Percentiles rank a stretch among this genome's conserved stretches.
Evolutionary conservation across 2,329 filamentous ascomycete species (phyloP).

Genomic region (Penicillium frequentans): DNA sequence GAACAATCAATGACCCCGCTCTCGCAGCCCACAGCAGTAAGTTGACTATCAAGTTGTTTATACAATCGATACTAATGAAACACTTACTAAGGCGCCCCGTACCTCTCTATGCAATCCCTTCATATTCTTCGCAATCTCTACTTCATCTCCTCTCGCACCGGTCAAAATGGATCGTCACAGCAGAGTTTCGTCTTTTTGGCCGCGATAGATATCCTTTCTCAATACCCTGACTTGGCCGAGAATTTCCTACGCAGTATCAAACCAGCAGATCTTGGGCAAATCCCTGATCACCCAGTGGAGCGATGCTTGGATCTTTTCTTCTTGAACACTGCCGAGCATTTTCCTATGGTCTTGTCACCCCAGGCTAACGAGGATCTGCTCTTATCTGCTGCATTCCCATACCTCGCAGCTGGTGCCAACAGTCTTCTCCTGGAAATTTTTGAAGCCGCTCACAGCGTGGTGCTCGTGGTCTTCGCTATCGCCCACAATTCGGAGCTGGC

Average conservation of each 20-base stretch:
- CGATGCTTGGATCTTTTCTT: slow-evolving; percentile 82
- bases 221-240: slow-evolving; percentile 66
- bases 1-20: slow-evolving; percentile 58
- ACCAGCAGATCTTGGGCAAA: slow-evolving; percentile 54
- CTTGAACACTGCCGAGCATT: slow-evolving; percentile 81
- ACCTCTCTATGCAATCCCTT: slow-evolving; percentile 69
- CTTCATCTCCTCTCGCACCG: slow-evolving; percentile 76
- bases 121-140: slow-evolving; percentile 74
- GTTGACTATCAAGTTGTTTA: slow-evolving; percentile 13
- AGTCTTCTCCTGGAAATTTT: slow-evolving; percentile 68
- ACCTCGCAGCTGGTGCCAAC: slow-evolving; percentile 64
- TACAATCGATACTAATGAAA: background rate
- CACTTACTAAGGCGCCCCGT: slow-evolving; percentile 55
- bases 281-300: slow-evolving; percentile 65
- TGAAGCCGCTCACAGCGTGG: slow-evolving; percentile 81
- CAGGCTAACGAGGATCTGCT: slow-evolving; percentile 70
- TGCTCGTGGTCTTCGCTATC: slow-evolving; percentile 76
- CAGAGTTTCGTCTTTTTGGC: slow-evolving; percentile 82
- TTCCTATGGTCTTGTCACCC: slow-evolving; percentile 68
- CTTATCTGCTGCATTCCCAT: slow-evolving; percentile 70
- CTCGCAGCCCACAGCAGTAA: slow-evolving; percentile 56
- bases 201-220: slow-evolving; percentile 75
- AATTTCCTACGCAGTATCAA: slow-evolving; percentile 66
- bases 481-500: slow-evolving; percentile 74
- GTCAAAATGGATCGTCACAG: slow-evolving; percentile 73